Conservation (phyloP, 1,284 basidiomycete genomes). For the Anthracocystis panici-leucophaei region DNA sequence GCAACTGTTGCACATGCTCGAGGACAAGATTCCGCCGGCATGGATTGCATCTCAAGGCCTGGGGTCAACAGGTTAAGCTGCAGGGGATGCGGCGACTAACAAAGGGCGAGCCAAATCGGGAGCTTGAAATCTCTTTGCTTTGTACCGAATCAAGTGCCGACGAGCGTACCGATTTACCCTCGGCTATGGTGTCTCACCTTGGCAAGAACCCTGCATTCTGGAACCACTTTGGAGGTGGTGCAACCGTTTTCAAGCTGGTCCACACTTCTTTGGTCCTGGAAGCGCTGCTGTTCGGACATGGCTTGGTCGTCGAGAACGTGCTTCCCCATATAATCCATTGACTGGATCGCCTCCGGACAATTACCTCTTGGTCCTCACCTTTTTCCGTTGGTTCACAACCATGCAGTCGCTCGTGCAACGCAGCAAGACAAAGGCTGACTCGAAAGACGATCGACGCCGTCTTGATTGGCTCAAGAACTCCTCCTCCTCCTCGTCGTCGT, state of each 20-base stretch:
- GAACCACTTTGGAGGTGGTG: no score
- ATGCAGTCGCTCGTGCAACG: background rate
- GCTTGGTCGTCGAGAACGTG: background rate
- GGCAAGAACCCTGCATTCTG: no score
- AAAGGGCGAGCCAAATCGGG: background rate
- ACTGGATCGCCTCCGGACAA: background rate
- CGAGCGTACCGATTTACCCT: background rate
- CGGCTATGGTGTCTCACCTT: no score
- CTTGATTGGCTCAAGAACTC: background rate
- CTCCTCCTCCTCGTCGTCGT: background rate
- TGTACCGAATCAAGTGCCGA: background rate
- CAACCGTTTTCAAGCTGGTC: no score
- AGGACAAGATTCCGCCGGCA: no score
- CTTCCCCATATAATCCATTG: background rate
- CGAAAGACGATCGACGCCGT: slow-evolving; percentile 1
- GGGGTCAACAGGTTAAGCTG: no score
- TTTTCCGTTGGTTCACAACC: background rate
- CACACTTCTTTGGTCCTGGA: no score
- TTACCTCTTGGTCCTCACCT: background rate
- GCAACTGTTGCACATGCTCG: no score
- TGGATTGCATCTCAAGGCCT: no score
- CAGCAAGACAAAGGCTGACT: background rate
- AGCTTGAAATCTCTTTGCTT: background rate
- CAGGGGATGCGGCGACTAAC: background rate
- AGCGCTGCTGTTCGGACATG: no score